A percentile compares a stretch with the other conserved stretches of the same genome.
These are phyloP conservation scores for Dactylellina sp. DNA, from an alignment of 2,329 filamentous ascomycete genomes.

Conservation along the genomic window DNA sequence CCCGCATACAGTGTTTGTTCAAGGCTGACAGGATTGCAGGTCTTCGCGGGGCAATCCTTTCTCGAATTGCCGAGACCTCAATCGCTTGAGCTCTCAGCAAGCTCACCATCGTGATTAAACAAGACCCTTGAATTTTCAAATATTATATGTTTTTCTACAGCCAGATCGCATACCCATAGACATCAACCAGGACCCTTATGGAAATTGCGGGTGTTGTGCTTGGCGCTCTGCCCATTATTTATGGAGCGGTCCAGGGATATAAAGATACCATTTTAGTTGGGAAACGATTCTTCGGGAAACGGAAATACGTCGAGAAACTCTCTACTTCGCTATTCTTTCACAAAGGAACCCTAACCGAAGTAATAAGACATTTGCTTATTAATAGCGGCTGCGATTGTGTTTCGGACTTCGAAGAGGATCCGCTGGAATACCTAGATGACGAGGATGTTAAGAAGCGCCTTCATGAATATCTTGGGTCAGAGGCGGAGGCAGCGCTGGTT, in stretches of 20 bases:
- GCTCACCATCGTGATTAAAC: too few species aligned
- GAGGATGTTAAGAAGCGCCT: slow-evolving; percentile 33
- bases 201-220: slow-evolving; percentile 46
- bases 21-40: background rate
- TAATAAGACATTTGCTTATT: slow-evolving; percentile 31
- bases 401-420: slow-evolving; percentile 38
- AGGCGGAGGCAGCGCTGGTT: slow-evolving; percentile 13
- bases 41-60: background rate
- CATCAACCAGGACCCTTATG: background rate
- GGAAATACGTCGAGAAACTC: slow-evolving; percentile 36
- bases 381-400: slow-evolving; percentile 34
- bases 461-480: slow-evolving; percentile 36
- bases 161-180: too few species aligned
- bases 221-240: slow-evolving; percentile 45
- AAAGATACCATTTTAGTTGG: slow-evolving; percentile 38
- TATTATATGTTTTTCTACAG: too few species aligned
- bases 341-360: slow-evolving; percentile 36
- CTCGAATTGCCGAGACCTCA: background rate
- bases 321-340: slow-evolving; percentile 40
- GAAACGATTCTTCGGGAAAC: slow-evolving; percentile 31
- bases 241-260: slow-evolving; percentile 32
- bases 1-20: slow-evolving; percentile 9
- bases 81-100: background rate
- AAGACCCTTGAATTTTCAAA: too few species aligned
- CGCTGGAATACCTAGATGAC: slow-evolving; percentile 27